Base-by-base conservation (phyloP, 495 filamentous ascomycete species). In the Oleoguttula mirabilis region DNA sequence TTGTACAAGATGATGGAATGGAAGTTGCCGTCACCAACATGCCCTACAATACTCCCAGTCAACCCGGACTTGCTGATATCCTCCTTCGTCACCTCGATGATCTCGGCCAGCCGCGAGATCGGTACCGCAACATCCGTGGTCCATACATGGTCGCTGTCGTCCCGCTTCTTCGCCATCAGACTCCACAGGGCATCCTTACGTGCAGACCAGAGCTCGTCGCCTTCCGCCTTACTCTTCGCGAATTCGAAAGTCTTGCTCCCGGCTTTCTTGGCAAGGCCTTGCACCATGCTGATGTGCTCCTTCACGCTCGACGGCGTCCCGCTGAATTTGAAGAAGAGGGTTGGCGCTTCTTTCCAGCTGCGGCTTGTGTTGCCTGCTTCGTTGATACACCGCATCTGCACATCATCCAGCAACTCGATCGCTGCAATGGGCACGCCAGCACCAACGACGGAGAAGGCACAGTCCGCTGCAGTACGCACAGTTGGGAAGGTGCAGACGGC, bases 381-480 rank as follows among this genome's bases (percentile, higher is more conserved):
- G 62, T 96, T 96, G 63, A 96, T 87, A 48, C 84, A 85, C 45
- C 72, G 71, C 88, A 96, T 96, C 63, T 93, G 85, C 21, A 87
- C 80, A 54, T 95, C 88, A 60, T 96, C 88, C 30, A 95, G 65
- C 31, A 96, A 77, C 60, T 96, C 88, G 59, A 96, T 78, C 7
- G 86, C 86, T 15, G 85, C 84, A 15, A 96, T 77, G 0, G 80
- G 81, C 16, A 94, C 70, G 40, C 86, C 88, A 28, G 79, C 76
- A 16, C 73, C 72, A 20, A 94, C 86, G 16, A 94, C 73, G 41
- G 73, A 69, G 48, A 80, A 79, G 1, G 87, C 88, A 48, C 82
- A 82, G 48, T 80, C 73, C 8, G 88, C 86, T 16, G 88, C 88
- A 39, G 82, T 70, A 15, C 79, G 76, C 45, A 95, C 76, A 5